phyloP scores from a whole-genome alignment of 2,329 filamentous ascomycete genomes.

The Clonostachys sp. region DNA sequence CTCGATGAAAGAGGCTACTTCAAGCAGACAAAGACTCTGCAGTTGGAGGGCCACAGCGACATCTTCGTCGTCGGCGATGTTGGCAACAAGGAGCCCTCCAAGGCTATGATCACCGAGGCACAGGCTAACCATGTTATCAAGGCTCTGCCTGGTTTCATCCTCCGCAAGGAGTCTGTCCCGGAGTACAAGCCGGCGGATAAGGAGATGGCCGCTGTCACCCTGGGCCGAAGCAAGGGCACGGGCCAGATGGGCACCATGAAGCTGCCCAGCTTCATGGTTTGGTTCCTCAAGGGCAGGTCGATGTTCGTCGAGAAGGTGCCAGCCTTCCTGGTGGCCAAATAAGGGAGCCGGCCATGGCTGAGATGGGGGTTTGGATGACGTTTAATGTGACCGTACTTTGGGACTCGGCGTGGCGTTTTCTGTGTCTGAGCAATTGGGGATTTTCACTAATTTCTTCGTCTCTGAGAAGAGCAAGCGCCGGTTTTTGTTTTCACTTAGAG shows the following conservation, averaged over 20 bases:
- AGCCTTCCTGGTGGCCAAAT: no score
- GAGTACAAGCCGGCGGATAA: slow-evolving; percentile 21
- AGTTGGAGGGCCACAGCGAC: slow-evolving; percentile 25
- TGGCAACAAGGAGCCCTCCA: slow-evolving; percentile 30
- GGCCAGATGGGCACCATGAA: slow-evolving; percentile 30
- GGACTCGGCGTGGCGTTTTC: no score
- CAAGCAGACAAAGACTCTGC: slow-evolving; percentile 28
- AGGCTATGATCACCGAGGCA: slow-evolving; percentile 19
- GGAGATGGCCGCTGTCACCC: slow-evolving; percentile 25
- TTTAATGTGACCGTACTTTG: no score
- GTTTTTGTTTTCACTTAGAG: no score
- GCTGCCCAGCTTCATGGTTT: slow-evolving; percentile 29
- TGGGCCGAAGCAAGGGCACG: slow-evolving; percentile 31
- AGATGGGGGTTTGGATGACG: no score
- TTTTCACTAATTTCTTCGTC: no score
- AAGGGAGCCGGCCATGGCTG: no score
- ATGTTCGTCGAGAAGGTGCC: slow-evolving; percentile 24
- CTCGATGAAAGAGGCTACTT: slow-evolving; percentile 25
- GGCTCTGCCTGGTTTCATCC: slow-evolving; percentile 23
- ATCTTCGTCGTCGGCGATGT: slow-evolving; percentile 40
- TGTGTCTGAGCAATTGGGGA: no score
- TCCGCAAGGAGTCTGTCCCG: slow-evolving; percentile 13
- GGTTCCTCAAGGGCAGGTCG: slow-evolving; percentile 28
- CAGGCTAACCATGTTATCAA: slow-evolving; percentile 28
- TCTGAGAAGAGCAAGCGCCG: no score